Conservation (phyloP, 2,329 filamentous ascomycete species). For the Tolypocladium ovalisporum region DNA sequence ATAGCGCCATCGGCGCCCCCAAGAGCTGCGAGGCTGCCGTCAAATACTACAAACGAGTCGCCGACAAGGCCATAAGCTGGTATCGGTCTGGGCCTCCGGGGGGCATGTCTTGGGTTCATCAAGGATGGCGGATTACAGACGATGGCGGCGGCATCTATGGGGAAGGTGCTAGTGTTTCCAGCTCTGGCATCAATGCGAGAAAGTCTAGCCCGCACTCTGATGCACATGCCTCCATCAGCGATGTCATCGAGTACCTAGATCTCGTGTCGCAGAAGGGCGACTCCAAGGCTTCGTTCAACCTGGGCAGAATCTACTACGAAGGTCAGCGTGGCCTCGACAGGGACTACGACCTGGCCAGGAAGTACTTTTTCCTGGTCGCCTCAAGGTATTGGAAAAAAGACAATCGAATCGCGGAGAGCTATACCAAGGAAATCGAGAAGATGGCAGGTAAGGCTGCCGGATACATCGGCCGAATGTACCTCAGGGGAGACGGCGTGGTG, state of each 20-base stretch:
- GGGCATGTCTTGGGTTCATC: constrained; percentile 64
- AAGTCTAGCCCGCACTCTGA: constrained; percentile 65
- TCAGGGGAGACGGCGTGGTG: constrained; percentile 74
- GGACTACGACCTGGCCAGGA: constrained; percentile 62
- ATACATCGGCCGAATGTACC: constrained; percentile 78
- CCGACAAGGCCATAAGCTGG: constrained; percentile 84
- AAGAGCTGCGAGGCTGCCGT: constrained; percentile 78
- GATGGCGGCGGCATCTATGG: constrained; percentile 89
- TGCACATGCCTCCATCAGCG: constrained; percentile 76
- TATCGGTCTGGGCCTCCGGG: constrained; percentile 85
- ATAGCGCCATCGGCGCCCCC: constrained; percentile 73
- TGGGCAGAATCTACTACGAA: constrained; percentile 82
- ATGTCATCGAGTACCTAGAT: constrained; percentile 89
- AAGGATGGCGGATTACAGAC: constrained; percentile 80
- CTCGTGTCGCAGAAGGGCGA: constrained; percentile 85
- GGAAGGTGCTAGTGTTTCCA: constrained; percentile 83
- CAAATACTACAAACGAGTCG: constrained; percentile 84
- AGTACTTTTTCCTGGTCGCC: constrained; percentile 72
- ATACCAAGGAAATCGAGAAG: constrained; percentile 62
- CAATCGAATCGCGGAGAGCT: constrained; percentile 61
- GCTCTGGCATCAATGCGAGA: constrained; percentile 72
- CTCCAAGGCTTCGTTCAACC: constrained; percentile 73
- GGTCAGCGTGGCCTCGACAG: constrained; percentile 65
- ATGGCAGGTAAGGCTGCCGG: constrained; percentile 75
- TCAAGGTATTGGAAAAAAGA: constrained; percentile 73